Evolutionary conservation across 495 filamentous ascomycete genomes (phyloP), one percentile per base, ranked within the genome.

Genomic region (Gamarada debralockiae): DNA sequence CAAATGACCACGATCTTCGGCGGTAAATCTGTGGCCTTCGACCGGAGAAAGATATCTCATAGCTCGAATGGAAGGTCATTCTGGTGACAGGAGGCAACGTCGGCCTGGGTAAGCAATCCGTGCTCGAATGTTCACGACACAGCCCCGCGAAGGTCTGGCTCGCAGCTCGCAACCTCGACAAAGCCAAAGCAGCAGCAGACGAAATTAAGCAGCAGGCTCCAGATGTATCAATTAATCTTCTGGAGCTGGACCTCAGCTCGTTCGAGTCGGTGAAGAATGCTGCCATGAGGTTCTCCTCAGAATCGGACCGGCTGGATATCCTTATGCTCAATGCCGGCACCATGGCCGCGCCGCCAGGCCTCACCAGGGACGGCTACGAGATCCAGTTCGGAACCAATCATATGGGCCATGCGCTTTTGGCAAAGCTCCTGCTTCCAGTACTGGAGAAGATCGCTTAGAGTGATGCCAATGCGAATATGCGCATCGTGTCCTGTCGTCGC

Each of bases 281-380:
- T 12, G 58, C 63, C 3, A 48, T 27, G 7, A 9, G 10, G 22
- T 57, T 61, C 27, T 9, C 50, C 9, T 29, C 18, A 1, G 50
- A 50, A 7, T 27, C 17, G 4, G 8, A 15, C 5, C 38, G 76
- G 25, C 71, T 67, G 23, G 81, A 90, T 52, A 61, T 81, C 20
- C 65, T 92, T 3, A 68, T 88, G 21, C 78, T 82, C 64, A 90
- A 89, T 57, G 85, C 85, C 1, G 85, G 84, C 37, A 75, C 85
- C 56, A 84, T 88, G 79, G 81, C 70, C 0, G 54, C 71, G 10
- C 71, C 76, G 0, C 68, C 60, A 6, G 56, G 61, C 0, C 53
- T 65, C 2, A 82, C 83, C 0, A 59, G 71, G 4, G 81, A 87
- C 3, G 81, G 85, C 3, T 77, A 79, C 55, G 85, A 90, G 61